Conservation (phyloP, 805 yeast genomes). For the Starmera dryadoides region DNA sequence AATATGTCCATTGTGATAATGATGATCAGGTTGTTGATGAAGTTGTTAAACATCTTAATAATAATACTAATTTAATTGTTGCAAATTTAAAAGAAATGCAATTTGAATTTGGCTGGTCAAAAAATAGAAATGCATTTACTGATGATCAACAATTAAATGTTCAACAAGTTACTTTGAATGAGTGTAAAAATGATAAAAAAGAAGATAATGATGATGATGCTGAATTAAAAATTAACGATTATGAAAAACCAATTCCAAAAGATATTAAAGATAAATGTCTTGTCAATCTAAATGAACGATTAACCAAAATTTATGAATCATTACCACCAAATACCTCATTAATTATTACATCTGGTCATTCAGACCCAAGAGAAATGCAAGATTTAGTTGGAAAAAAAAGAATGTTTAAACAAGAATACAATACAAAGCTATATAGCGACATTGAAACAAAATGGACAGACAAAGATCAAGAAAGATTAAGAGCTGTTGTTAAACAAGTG, state of each 20-base stretch:
- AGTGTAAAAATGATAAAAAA: constrained; percentile 7
- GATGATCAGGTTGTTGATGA: constrained; percentile 55
- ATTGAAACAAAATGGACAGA: constrained; percentile 45
- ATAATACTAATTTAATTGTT: constrained; percentile 35
- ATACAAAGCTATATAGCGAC: constrained; percentile 33
- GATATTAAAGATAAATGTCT: constrained; percentile 2
- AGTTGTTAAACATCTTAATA: constrained; percentile 17
- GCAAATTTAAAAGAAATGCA: constrained; percentile 56
- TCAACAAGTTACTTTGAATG: constrained; percentile 1
- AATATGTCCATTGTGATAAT: constrained; percentile 35
- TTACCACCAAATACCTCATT: constrained; percentile 56
- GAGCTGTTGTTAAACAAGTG: constrained; percentile 41
- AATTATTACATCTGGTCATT: constrained; percentile 55
- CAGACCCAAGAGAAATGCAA: constrained; percentile 44
- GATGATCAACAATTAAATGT: neutral
- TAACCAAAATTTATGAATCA: constrained; percentile 39
- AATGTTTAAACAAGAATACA: constrained; percentile 35
- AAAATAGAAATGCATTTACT: neutral
- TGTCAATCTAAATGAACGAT: constrained; percentile 32
- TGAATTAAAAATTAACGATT: neutral
- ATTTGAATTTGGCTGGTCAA: constrained; percentile 27
- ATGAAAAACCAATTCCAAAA: constrained; percentile 1
- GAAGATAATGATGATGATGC: constrained; percentile 1
- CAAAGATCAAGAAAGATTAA: constrained; percentile 39
- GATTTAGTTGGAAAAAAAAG: constrained; percentile 37